phyloP scores from a whole-genome alignment of 2,329 filamentous ascomycete genomes.

The Lachnellula suecica region DNA sequence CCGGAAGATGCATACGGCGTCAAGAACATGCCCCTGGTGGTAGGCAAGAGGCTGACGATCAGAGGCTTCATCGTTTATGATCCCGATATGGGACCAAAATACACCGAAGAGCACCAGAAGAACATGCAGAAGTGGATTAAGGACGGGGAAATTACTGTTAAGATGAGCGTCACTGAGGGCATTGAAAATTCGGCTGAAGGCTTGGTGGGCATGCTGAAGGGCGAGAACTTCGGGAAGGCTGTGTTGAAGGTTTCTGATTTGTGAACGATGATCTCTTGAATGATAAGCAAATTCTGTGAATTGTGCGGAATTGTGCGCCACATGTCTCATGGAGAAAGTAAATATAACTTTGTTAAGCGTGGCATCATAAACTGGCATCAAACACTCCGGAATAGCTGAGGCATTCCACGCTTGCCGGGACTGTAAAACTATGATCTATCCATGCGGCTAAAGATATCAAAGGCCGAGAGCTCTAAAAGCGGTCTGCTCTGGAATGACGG shows the following conservation, averaged over 20 bases:
- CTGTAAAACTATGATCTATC: no score
- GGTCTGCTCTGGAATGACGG: no score
- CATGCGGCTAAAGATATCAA: no score
- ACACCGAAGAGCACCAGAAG: conserved; percentile 61
- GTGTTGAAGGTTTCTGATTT: conserved; percentile 47
- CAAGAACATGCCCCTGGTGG: conserved; percentile 57
- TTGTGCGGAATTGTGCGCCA: no score
- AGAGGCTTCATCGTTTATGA: conserved; percentile 67
- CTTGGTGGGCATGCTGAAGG: conserved; percentile 63
- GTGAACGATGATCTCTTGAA: background rate
- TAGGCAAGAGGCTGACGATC: conserved; percentile 60
- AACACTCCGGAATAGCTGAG: no score
- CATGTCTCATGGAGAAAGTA: no score
- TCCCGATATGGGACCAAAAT: conserved; percentile 57
- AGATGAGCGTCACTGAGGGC: conserved; percentile 58
- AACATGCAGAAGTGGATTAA: conserved; percentile 67
- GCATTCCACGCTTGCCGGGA: no score
- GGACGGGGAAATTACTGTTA: conserved; percentile 62
- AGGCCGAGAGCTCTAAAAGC: no score
- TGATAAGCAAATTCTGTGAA: no score
- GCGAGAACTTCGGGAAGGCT: conserved; percentile 71
- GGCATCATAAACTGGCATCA: no score
- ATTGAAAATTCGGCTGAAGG: conserved; percentile 66
- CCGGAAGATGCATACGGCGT: conserved; percentile 55
- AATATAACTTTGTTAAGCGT: no score